Conservation (phyloP, 257 asterid genomes). For the Solanum chaucha region DNA sequence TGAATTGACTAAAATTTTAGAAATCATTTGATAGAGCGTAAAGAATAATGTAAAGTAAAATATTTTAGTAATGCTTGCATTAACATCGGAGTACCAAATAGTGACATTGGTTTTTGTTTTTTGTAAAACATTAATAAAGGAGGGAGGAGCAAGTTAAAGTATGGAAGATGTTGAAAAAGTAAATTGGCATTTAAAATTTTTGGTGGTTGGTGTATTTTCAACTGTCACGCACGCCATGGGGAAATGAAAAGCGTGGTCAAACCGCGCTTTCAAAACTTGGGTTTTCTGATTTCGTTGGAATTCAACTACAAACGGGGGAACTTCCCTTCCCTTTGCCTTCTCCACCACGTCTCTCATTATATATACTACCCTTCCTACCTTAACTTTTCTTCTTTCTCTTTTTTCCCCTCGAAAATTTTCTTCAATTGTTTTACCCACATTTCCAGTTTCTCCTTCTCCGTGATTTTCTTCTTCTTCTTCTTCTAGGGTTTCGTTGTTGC, state of each 20-base stretch:
- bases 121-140: not conserved
- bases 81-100: too few species aligned
- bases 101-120: too few species aligned
- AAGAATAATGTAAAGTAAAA: too few species aligned
- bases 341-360: constrained; percentile 11
- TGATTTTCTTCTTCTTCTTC: not conserved
- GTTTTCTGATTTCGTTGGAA: not conserved
- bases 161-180: not conserved
- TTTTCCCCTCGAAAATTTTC: not conserved
- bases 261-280: not conserved
- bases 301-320: not conserved
- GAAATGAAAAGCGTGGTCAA: not conserved
- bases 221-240: not conserved
- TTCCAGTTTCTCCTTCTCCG: not conserved
- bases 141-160: not conserved
- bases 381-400: constrained; percentile 6
- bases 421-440: not conserved
- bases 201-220: not conserved
- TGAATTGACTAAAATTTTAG: too few species aligned
- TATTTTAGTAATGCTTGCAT: too few species aligned
- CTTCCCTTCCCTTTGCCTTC: constrained; percentile 7
- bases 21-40: accelerated
- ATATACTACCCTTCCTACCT: not conserved
- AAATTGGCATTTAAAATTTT: not conserved
- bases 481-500: constrained; percentile 7